Evolutionary conservation across 1,284 basidiomycete genomes (phyloP).

Genomic region (Sanguinoderma infundibulare): DNA sequence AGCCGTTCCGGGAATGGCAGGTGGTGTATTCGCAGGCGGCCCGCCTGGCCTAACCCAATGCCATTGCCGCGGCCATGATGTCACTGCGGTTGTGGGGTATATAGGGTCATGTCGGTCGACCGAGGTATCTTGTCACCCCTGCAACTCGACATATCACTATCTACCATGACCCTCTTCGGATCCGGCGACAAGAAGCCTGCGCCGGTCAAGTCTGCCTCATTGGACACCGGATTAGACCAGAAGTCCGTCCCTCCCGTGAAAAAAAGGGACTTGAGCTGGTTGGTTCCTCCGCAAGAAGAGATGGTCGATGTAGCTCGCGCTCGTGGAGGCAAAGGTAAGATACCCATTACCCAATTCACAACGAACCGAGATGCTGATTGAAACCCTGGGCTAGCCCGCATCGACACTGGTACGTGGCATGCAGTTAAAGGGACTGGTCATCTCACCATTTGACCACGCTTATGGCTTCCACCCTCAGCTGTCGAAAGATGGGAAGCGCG

Average conservation of each 20-base stretch:
- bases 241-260: constrained; percentile 12
- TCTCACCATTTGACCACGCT: not conserved
- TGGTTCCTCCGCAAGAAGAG: constrained; percentile 10
- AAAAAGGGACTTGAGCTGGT: constrained; percentile 4
- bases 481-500: constrained; percentile 19
- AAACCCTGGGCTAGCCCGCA: constrained; percentile 1
- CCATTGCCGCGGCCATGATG: constrained; percentile 14
- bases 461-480: constrained; percentile 3
- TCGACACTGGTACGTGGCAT: constrained; percentile 13
- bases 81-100: constrained; percentile 4
- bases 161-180: constrained; percentile 26
- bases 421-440: no score
- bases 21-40: constrained; percentile 18
- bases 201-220: constrained; percentile 8
- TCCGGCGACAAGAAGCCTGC: constrained; percentile 18
- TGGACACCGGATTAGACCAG: constrained; percentile 24
- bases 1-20: constrained; percentile 17
- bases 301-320: constrained; percentile 8
- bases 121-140: no score
- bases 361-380: not conserved
- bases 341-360: no score
- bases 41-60: not conserved
- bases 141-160: no score
- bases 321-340: constrained; percentile 10
- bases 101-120: no score